Evolutionary conservation across 345 rosid species (phyloP).

Genomic region (Rhodamnia argentea): DNA sequence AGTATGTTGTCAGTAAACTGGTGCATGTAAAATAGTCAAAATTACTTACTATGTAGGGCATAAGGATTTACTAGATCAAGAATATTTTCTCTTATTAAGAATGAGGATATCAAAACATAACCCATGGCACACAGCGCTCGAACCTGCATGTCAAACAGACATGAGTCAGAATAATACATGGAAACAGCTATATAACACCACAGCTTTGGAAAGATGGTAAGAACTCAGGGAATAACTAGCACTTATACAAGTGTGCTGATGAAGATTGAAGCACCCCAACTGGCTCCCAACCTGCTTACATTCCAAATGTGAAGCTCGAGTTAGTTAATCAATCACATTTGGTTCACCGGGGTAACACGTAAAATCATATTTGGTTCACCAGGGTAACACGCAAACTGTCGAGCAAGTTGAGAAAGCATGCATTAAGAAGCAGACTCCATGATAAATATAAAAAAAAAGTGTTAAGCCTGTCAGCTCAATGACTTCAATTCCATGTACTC

Average conservation of each 20-base stretch:
- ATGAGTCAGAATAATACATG: conserved; percentile 2
- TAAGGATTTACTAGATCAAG: conserved; percentile 52
- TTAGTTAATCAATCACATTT: not conserved
- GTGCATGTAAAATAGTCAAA: not conserved
- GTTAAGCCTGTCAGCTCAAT: not conserved
- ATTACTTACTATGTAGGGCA: not conserved
- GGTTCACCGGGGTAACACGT: not conserved
- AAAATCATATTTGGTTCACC: not conserved
- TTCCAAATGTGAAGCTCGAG: not conserved
- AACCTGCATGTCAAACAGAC: conserved; percentile 35
- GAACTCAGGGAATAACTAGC: conserved; percentile 12
- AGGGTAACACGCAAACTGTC: not conserved
- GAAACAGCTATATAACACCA: not conserved
- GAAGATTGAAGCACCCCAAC: conserved; percentile 70
- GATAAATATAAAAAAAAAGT: not conserved
- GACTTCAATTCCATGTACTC: not conserved
- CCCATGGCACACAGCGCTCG: conserved; percentile 74
- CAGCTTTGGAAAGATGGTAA: conserved; percentile 8
- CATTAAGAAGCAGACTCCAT: not conserved
- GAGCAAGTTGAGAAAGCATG: not conserved
- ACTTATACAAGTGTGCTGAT: conserved; percentile 69
- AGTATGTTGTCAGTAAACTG: not conserved
- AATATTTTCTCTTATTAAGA: conserved; percentile 88
- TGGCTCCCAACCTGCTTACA: conserved; percentile 46
- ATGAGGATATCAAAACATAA: conserved; percentile 75